These are phyloP conservation scores for Clarireedia hainanense DNA, from an alignment of 2,329 filamentous ascomycete genomes.

Conservation along the genomic window DNA sequence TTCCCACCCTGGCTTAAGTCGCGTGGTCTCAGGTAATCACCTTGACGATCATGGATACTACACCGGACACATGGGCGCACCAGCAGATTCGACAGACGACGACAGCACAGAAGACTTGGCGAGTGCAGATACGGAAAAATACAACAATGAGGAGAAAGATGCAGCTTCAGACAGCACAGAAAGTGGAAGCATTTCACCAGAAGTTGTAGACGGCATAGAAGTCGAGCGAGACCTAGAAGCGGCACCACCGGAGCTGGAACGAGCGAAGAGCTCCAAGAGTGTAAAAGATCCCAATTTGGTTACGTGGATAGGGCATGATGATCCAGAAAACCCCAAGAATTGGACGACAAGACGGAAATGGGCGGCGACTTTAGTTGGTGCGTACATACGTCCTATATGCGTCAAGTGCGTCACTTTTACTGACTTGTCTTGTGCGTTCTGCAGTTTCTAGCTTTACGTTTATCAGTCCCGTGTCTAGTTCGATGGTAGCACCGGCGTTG, in stretches of 20 bases:
- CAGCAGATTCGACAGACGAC: neutral
- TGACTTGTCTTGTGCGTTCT: neutral
- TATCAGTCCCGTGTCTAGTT: conserved; percentile 43
- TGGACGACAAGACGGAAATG: conserved; percentile 33
- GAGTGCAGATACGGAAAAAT: neutral
- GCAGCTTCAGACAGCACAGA: conserved; percentile 4
- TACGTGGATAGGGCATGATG: conserved; percentile 21
- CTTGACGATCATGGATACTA: conserved; percentile 17
- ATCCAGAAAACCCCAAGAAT: conserved; percentile 25
- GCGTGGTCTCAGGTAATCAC: conserved; percentile 19
- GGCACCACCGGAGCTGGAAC: conserved; percentile 13
- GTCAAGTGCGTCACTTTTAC: neutral
- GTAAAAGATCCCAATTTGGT: conserved; percentile 22
- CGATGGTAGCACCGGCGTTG: conserved; percentile 47
- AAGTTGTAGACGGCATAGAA: conserved; percentile 21
- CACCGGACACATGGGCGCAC: neutral
- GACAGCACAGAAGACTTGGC: neutral
- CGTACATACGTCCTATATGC: neutral
- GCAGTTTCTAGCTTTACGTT: conserved; percentile 41
- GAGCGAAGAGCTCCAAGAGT: conserved; percentile 15
- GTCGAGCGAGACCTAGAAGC: conserved; percentile 21
- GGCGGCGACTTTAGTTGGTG: conserved; percentile 38
- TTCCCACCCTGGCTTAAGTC: conserved; percentile 10
- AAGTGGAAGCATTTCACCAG: conserved; percentile 13
- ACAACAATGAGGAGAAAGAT: neutral